phyloP scores from a whole-genome alignment of 2,329 filamentous ascomycete genomes.

The Xylariaceae sp. region DNA sequence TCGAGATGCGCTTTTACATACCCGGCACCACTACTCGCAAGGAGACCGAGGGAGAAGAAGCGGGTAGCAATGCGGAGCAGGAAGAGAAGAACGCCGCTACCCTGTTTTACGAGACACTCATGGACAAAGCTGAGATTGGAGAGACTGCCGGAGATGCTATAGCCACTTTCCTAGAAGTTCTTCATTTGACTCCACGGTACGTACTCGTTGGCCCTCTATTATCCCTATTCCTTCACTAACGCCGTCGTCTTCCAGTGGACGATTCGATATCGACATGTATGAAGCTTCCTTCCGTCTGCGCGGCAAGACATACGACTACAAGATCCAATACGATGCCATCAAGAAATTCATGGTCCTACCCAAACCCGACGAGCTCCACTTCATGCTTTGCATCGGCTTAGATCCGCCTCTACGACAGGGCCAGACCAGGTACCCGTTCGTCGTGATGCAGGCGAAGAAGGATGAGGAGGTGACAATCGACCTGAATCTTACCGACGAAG shows the following conservation, averaged over 20 bases:
- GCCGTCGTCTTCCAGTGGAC: slow-evolving; percentile 58
- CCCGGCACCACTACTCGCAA: slow-evolving; percentile 82
- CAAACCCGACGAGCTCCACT: slow-evolving; percentile 97
- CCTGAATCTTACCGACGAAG: slow-evolving; percentile 88
- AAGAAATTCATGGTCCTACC: slow-evolving; percentile 99
- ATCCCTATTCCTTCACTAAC: slow-evolving; percentile 10
- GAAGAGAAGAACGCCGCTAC: slow-evolving; percentile 94
- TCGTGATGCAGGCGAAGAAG: slow-evolving; percentile 98
- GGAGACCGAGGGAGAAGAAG: slow-evolving; percentile 67
- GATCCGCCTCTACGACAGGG: slow-evolving; percentile 94
- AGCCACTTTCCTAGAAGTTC: slow-evolving; percentile 91
- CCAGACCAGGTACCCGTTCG: slow-evolving; percentile 94
- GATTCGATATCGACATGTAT: slow-evolving; percentile 99
- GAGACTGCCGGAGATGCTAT: slow-evolving; percentile 98
- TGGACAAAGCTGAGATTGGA: slow-evolving; percentile 98
- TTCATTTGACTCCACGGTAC: slow-evolving; percentile 91
- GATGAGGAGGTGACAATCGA: slow-evolving; percentile 97
- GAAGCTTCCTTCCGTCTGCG: slow-evolving; percentile 93
- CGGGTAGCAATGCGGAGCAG: slow-evolving; percentile 59
- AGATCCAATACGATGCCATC: slow-evolving; percentile 95
- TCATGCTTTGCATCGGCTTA: slow-evolving; percentile 87
- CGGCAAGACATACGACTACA: slow-evolving; percentile 99
- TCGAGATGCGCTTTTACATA: slow-evolving; percentile 99
- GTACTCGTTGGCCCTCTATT: slow-evolving; percentile 9
- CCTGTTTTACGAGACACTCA: slow-evolving; percentile 95